phyloP scores from a whole-genome alignment of 176 grass and related monocot species.

The Secale cereale region DNA sequence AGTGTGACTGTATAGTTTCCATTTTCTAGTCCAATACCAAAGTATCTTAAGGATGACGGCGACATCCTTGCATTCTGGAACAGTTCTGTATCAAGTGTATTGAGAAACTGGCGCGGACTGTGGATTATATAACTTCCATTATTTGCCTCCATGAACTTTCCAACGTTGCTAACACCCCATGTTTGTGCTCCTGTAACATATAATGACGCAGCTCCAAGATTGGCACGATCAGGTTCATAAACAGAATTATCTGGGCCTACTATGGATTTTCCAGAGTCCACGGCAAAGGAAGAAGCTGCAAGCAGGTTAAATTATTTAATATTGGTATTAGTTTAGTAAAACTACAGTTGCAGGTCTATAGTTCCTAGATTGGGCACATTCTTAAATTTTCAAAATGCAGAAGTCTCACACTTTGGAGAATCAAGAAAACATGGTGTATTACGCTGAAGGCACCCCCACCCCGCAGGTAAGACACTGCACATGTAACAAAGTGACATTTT shows the following conservation, averaged over 20 bases:
- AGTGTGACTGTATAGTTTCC: slow-evolving; percentile 87
- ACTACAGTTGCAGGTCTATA: background rate
- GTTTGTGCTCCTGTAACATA: slow-evolving; percentile 35
- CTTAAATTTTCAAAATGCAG: background rate
- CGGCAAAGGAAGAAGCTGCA: slow-evolving; percentile 61
- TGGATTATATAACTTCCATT: slow-evolving; percentile 43
- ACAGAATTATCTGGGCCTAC: slow-evolving; percentile 40
- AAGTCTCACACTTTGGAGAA: slow-evolving; percentile 59
- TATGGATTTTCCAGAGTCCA: slow-evolving; percentile 54
- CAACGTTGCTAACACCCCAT: slow-evolving; percentile 81
- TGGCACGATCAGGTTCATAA: slow-evolving; percentile 48
- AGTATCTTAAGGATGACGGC: slow-evolving; percentile 81
- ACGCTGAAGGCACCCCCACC: slow-evolving; percentile 66
- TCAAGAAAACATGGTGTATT: slow-evolving; percentile 59
- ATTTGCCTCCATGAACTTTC: slow-evolving; percentile 37
- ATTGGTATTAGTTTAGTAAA: background rate
- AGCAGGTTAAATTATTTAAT: slow-evolving; percentile 2
- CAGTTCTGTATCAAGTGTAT: slow-evolving; percentile 60
- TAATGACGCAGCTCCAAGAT: slow-evolving; percentile 47
- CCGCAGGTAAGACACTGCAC: slow-evolving; percentile 47
- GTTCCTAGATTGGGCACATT: background rate
- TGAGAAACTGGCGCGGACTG: slow-evolving; percentile 44
- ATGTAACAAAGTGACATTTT: background rate
- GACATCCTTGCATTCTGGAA: slow-evolving; percentile 72
- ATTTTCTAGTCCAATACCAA: slow-evolving; percentile 83